A percentile compares a stretch with the other conserved stretches of the same genome.
Conservation (phyloP, 768 basidiomycete species). For the Pulveroboletus frians region DNA sequence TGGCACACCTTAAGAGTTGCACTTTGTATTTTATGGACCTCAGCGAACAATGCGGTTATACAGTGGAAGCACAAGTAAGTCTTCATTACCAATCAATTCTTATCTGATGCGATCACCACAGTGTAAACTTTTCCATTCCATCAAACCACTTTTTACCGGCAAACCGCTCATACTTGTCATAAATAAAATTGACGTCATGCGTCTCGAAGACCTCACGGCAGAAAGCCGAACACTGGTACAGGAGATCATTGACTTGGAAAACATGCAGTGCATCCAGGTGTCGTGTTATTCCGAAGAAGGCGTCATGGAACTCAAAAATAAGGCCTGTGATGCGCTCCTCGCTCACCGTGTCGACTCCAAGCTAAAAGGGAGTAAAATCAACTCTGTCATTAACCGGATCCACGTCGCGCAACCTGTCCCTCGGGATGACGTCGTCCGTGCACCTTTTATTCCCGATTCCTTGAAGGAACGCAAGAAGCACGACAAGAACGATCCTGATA, state of each 20-base stretch:
- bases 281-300: conserved; percentile 97
- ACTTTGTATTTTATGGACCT: conserved; percentile 99
- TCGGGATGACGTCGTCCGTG: conserved; percentile 83
- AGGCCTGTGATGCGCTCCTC: conserved; percentile 91
- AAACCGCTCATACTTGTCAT: conserved; percentile 94
- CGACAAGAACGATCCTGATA: conserved; percentile 82
- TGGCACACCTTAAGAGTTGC: conserved; percentile 92
- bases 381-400: conserved; percentile 89
- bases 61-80: conserved; percentile 88
- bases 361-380: conserved; percentile 90
- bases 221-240: conserved; percentile 78
- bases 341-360: conserved; percentile 93
- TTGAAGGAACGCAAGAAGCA: conserved; percentile 76
- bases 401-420: conserved; percentile 91
- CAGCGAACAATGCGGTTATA: conserved; percentile 97
- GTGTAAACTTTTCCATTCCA: conserved; percentile 99
- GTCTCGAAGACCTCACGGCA: conserved; percentile 75
- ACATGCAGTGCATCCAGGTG: conserved; percentile 72
- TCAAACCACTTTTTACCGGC: conserved; percentile 92
- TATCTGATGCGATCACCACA: conserved; percentile 27
- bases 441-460: conserved; percentile 84
- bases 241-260: conserved; percentile 74
- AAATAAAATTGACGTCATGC: conserved; percentile 95
- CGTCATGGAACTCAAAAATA: conserved; percentile 94
- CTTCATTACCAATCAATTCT: background rate